Evolutionary conservation across 345 rosid species (phyloP).

Genomic region (Populus deltoides): DNA sequence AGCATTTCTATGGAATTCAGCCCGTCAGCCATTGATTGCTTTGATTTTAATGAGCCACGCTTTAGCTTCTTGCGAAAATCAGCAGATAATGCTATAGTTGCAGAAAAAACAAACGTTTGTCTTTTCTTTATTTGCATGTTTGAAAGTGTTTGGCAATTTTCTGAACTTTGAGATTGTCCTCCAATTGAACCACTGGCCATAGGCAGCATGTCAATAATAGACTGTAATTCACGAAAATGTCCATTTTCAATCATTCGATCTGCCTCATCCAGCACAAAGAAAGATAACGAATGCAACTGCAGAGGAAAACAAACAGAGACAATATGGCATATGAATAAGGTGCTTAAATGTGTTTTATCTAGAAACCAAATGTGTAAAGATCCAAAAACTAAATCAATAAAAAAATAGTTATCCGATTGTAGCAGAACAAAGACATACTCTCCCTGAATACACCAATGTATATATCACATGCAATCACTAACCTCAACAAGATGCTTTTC

Average conservation of each 20-base stretch:
- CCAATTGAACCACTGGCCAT: constrained; percentile 37
- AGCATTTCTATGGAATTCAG: constrained; percentile 79
- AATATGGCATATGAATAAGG: background rate
- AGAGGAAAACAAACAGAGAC: constrained; percentile 10
- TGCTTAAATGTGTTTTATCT: background rate
- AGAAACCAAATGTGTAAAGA: background rate
- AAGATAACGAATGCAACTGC: constrained; percentile 89
- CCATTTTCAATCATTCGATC: constrained; percentile 96
- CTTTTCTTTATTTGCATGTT: constrained; percentile 77
- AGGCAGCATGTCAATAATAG: constrained; percentile 93
- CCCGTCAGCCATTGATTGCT: constrained; percentile 50
- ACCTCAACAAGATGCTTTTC: constrained; percentile 92
- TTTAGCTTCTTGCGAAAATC: constrained; percentile 95
- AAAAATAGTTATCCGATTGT: too few relatives aligned
- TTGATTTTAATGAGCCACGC: constrained; percentile 57
- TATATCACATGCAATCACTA: constrained; percentile 20
- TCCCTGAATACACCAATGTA: background rate
- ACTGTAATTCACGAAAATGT: constrained; percentile 91
- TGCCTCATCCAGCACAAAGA: constrained; percentile 97
- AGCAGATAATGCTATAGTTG: constrained; percentile 83
- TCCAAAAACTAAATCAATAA: background rate
- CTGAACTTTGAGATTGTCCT: constrained; percentile 44
- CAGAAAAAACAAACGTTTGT: constrained; percentile 94
- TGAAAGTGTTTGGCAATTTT: constrained; percentile 53
- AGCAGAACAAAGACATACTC: too few relatives aligned